Percentiles rank a stretch among this genome's conserved stretches.
Conservation (phyloP, 371 early-diverging fungal genomes). For the Parasitella parasitica region DNA sequence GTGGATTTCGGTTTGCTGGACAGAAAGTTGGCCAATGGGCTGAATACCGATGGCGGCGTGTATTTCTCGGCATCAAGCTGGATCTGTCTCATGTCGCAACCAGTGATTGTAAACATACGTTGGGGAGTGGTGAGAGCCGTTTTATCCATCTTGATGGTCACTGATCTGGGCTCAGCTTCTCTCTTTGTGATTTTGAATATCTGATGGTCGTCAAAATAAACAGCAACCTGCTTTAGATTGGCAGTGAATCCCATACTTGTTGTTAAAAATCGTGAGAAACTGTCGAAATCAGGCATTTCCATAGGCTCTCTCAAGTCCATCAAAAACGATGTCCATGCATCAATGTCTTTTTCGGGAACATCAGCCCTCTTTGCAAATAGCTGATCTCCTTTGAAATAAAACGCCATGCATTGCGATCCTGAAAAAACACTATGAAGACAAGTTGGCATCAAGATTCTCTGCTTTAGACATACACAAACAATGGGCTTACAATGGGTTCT, state of each 20-base stretch:
- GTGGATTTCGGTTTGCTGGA: conserved; percentile 7
- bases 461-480: background rate
- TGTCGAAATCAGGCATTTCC: conserved; percentile 67
- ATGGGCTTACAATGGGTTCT: conserved; percentile 76
- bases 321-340: conserved; percentile 72
- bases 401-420: conserved; percentile 81
- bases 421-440: conserved; percentile 55
- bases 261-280: conserved; percentile 80
- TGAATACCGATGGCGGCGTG: conserved; percentile 31
- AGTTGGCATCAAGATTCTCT: background rate
- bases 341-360: conserved; percentile 49
- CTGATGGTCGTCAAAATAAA: conserved; percentile 62
- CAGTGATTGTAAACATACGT: conserved; percentile 66
- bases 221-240: conserved; percentile 65
- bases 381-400: conserved; percentile 89
- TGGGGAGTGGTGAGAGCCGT: conserved; percentile 65
- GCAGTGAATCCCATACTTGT: conserved; percentile 84
- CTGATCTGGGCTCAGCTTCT: conserved; percentile 60
- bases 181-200: conserved; percentile 67
- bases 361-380: conserved; percentile 76
- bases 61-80: conserved; percentile 74
- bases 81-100: conserved; percentile 59
- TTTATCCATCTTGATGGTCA: conserved; percentile 51
- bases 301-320: conserved; percentile 79
- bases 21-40: conserved; percentile 28